These are phyloP conservation scores for Heritiera fomes DNA, from an alignment of 345 rosid genomes.

Conservation along the genomic window DNA sequence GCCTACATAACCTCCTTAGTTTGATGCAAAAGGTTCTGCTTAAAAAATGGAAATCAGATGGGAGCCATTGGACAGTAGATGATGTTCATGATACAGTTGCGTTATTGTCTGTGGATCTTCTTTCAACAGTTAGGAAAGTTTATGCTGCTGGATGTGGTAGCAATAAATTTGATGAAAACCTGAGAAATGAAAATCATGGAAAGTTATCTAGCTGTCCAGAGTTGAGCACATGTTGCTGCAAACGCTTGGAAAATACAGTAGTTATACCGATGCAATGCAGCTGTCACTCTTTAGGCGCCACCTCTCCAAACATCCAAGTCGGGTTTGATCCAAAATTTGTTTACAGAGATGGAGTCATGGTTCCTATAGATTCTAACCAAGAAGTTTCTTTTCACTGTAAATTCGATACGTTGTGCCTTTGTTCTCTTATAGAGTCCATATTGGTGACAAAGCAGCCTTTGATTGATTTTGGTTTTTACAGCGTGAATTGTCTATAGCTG, in stretches of 20 bases:
- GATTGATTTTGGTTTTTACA: constrained; percentile 33
- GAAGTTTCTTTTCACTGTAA: constrained; percentile 63
- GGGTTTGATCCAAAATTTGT: constrained; percentile 46
- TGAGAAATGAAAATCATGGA: constrained; percentile 28
- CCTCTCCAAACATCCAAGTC: constrained; percentile 23
- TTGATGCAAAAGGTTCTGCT: constrained; percentile 53
- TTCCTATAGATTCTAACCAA: constrained; percentile 43
- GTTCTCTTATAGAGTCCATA: constrained; percentile 60
- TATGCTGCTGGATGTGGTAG: constrained; percentile 33
- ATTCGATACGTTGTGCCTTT: constrained; percentile 70
- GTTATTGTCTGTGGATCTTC: constrained; percentile 64
- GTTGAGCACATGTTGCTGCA: constrained; percentile 44
- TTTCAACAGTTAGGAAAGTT: constrained; percentile 55
- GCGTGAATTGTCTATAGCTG: constrained; percentile 19
- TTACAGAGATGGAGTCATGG: constrained; percentile 73
- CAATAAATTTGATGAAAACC: constrained; percentile 31
- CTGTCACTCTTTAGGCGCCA: constrained; percentile 48
- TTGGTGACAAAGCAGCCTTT: constrained; percentile 52
- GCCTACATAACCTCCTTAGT: constrained; percentile 50
- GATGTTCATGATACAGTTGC: constrained; percentile 71
- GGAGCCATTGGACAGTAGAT: constrained; percentile 46
- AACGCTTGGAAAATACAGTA: constrained; percentile 33
- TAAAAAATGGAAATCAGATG: constrained; percentile 42
- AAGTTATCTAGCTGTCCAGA: constrained; percentile 22
- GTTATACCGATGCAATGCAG: constrained; percentile 48